Percentiles rank a stretch among this genome's conserved stretches.
These are phyloP conservation scores for Alternaria alternata DNA, from an alignment of 2,329 filamentous ascomycete species.

Conservation along the genomic window DNA sequence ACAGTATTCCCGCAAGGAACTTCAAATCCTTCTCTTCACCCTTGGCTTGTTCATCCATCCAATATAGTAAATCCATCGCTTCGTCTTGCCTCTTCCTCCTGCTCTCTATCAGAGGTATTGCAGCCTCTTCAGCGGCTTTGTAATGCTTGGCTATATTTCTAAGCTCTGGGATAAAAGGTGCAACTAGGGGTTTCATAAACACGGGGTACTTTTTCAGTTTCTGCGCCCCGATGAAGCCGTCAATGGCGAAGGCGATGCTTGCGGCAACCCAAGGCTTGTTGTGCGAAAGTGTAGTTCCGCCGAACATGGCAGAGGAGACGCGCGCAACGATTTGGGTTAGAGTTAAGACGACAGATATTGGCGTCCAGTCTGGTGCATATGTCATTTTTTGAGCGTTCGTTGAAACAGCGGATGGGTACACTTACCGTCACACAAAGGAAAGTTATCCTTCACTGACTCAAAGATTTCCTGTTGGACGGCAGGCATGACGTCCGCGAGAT, in stretches of 20 bases:
- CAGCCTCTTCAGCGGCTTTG: not conserved
- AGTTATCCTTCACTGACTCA: not conserved
- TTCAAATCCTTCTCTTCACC: not conserved
- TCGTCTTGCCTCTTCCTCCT: not conserved
- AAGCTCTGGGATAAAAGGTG: not conserved
- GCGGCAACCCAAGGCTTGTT: not conserved
- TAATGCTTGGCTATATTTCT: not conserved
- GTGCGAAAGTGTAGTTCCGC: not conserved
- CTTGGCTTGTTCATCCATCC: not conserved
- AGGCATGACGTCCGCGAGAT: not conserved
- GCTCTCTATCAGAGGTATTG: not conserved
- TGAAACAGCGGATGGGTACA: not conserved
- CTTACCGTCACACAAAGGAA: not conserved
- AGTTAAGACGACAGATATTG: not conserved
- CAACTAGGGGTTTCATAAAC: not conserved
- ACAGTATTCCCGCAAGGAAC: not conserved
- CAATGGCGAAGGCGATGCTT: not conserved
- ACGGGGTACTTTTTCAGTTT: not conserved
- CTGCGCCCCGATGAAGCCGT: slow-evolving; percentile 1
- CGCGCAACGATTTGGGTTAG: not conserved
- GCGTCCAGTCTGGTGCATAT: not conserved
- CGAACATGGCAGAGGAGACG: not conserved
- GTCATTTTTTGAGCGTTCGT: not conserved
- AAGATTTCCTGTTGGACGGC: not conserved
- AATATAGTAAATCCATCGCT: not conserved